These are phyloP conservation scores for Coprinopsis cinerea DNA, from an alignment of 768 basidiomycete genomes.

Conservation along the genomic window DNA sequence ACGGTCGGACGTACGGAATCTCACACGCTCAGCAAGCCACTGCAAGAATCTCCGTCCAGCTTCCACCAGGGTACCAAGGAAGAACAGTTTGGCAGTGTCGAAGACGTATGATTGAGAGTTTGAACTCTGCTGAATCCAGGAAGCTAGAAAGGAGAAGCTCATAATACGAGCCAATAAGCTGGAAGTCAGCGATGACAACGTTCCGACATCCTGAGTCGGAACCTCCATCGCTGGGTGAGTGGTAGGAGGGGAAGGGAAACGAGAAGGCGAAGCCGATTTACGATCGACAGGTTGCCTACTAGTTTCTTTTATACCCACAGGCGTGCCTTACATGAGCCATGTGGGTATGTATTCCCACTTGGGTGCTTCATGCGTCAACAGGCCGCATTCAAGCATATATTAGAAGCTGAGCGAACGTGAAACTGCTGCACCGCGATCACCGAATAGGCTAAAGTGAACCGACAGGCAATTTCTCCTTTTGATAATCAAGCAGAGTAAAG, in stretches of 20 bases:
- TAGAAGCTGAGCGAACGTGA: too few species aligned
- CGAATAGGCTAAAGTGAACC: too few species aligned
- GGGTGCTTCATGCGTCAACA: too few species aligned
- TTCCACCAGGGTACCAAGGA: conserved; percentile 34
- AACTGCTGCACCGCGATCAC: too few species aligned
- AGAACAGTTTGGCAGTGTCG: conserved; percentile 24
- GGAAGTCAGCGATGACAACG: conserved; percentile 2
- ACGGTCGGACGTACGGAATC: conserved; percentile 26
- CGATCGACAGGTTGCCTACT: too few species aligned
- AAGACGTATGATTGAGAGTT: conserved; percentile 13
- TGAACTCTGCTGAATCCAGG: conserved; percentile 17
- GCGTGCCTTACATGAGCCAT: too few species aligned
- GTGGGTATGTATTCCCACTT: too few species aligned
- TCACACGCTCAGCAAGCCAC: conserved; percentile 30
- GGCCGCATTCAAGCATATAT: too few species aligned
- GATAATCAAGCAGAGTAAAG: too few species aligned
- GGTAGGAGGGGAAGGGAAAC: not conserved
- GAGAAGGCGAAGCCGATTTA: not conserved
- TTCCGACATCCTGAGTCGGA: not conserved
- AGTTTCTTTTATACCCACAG: too few species aligned
- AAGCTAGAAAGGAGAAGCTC: conserved; percentile 31
- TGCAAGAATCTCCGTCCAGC: conserved; percentile 32
- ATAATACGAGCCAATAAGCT: conserved; percentile 22
- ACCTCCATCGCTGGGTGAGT: not conserved
- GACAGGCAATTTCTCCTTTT: too few species aligned